These are phyloP conservation scores for Fonsecaea monophora DNA, from an alignment of 2,329 filamentous ascomycete genomes.

Conservation along the genomic window DNA sequence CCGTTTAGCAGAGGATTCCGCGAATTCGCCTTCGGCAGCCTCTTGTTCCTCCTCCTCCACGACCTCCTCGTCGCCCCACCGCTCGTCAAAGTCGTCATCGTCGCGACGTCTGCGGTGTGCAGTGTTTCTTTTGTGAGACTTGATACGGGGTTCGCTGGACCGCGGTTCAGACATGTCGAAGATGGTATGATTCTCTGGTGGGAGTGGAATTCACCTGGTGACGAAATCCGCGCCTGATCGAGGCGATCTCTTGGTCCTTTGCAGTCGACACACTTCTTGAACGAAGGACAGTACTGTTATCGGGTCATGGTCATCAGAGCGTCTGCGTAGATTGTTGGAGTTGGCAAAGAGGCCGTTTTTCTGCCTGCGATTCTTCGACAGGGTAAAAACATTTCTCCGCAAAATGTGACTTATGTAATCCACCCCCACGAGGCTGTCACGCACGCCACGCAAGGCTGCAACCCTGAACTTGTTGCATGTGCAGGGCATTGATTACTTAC, in stretches of 20 bases:
- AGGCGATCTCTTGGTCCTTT: not conserved
- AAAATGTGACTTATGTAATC: not conserved
- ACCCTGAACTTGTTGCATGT: not conserved
- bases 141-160: slow-evolving; percentile 30
- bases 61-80: slow-evolving; percentile 81
- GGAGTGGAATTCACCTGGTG: slow-evolving; percentile 24
- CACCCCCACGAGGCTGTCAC: not conserved
- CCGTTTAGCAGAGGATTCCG: slow-evolving; percentile 74
- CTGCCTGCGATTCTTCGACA: not conserved
- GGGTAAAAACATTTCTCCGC: not conserved
- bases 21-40: slow-evolving; percentile 64
- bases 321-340: not conserved
- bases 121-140: slow-evolving; percentile 30
- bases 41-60: slow-evolving; percentile 56
- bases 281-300: not conserved
- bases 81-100: slow-evolving; percentile 70
- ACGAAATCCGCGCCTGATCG: not conserved
- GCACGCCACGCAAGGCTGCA: not conserved
- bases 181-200: not conserved
- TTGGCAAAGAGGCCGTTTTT: not conserved
- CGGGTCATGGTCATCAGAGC: not conserved
- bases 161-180: slow-evolving; percentile 34
- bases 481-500: not conserved
- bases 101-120: slow-evolving; percentile 33
- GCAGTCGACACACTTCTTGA: not conserved